phyloP scores from a whole-genome alignment of 1,284 basidiomycete genomes.

The Hemileia vastatrix region DNA sequence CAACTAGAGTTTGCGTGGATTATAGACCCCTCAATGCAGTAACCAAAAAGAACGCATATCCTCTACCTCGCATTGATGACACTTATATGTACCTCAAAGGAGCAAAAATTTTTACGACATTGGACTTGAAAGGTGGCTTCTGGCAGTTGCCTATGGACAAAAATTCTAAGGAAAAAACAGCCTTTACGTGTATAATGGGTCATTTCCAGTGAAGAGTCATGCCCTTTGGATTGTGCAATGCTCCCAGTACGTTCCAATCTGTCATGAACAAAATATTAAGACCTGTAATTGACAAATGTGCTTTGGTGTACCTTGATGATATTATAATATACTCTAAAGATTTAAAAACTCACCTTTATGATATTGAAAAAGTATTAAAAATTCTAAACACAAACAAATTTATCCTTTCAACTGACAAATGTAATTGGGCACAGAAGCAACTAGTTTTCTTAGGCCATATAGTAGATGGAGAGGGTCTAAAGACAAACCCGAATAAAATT shows the following conservation, averaged over 20 bases:
- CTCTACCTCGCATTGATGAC: background rate
- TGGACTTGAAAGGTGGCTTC: background rate
- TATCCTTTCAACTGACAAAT: background rate
- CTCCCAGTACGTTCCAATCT: constrained; percentile 35
- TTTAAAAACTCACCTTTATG: background rate
- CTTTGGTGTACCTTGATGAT: constrained; percentile 2
- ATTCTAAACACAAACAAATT: background rate
- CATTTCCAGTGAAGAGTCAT: constrained; percentile 1
- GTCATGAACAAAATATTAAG: constrained; percentile 33
- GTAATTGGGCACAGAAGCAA: background rate
- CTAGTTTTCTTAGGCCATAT: constrained; percentile 3
- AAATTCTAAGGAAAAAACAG: background rate
- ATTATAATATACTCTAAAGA: background rate
- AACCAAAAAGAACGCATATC: constrained; percentile 1
- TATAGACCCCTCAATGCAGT: constrained; percentile 4
- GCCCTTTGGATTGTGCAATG: constrained; percentile 24
- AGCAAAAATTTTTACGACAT: background rate
- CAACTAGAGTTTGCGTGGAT: background rate
- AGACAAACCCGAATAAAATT: background rate
- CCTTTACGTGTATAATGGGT: background rate
- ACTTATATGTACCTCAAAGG: background rate
- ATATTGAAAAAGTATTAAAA: constrained; percentile 1
- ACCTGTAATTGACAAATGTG: background rate
- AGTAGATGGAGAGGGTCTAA: background rate
- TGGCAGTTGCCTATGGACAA: background rate